A percentile compares a stretch with the other conserved stretches of the same genome.
These are phyloP conservation scores for Colletotrichum graminicola DNA, from an alignment of 2,329 filamentous ascomycete genomes.

Conservation along the genomic window DNA sequence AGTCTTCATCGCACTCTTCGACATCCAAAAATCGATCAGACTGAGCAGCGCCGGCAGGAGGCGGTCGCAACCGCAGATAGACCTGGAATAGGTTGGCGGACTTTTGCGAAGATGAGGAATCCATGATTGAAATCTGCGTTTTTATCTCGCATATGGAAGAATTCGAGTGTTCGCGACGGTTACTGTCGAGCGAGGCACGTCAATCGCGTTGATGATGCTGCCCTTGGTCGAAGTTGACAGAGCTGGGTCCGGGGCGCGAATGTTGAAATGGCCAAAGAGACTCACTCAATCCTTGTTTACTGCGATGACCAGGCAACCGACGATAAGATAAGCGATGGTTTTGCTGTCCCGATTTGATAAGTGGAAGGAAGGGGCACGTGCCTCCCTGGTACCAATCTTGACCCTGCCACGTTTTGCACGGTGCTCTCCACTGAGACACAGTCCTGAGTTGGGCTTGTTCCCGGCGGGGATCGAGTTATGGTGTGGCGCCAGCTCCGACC, in stretches of 20 bases:
- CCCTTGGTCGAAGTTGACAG: constrained; percentile 9
- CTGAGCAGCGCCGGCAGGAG: constrained; percentile 58
- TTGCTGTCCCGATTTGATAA: background rate
- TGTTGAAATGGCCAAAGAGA: constrained; percentile 6
- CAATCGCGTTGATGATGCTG: constrained; percentile 14
- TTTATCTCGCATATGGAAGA: too few species aligned
- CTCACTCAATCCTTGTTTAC: constrained; percentile 38
- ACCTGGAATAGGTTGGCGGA: constrained; percentile 82
- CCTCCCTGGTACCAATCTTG: constrained; percentile 2
- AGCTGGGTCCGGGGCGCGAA: constrained; percentile 6
- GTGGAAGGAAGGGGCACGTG: background rate
- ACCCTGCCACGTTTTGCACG: constrained; percentile 33
- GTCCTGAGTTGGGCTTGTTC: constrained; percentile 26
- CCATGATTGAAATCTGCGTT: constrained; percentile 23
- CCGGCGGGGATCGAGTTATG: background rate
- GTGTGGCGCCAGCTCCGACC: constrained; percentile 30
- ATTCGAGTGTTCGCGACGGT: background rate
- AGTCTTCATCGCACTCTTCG: constrained; percentile 66
- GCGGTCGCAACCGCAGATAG: constrained; percentile 85
- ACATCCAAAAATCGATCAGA: constrained; percentile 83
- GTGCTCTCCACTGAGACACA: constrained; percentile 29
- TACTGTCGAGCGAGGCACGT: constrained; percentile 7
- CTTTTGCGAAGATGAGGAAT: constrained; percentile 37
- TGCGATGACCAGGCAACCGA: constrained; percentile 33
- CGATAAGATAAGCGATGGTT: constrained; percentile 29